A percentile compares a stretch with the other conserved stretches of the same genome.
These are phyloP conservation scores for Starmerella floricola DNA, from an alignment of 805 yeast species.

Conservation along the genomic window DNA sequence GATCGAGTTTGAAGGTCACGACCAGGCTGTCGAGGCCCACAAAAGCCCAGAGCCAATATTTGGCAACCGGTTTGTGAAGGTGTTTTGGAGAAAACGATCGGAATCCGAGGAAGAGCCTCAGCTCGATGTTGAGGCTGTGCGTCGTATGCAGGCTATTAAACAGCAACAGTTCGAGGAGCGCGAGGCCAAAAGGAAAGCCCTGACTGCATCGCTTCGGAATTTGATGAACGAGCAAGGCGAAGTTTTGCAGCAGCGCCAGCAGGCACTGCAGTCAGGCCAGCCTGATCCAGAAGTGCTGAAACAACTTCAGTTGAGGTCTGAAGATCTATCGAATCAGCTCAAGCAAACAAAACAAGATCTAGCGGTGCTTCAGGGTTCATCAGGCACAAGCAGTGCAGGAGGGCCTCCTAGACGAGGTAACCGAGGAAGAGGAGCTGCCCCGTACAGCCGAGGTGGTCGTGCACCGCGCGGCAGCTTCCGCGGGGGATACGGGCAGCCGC, in stretches of 20 bases:
- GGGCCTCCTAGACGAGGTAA: conserved; percentile 13
- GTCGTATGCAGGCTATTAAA: conserved; percentile 30
- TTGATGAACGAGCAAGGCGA: conserved; percentile 30
- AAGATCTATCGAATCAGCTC: conserved; percentile 26
- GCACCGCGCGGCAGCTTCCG: conserved; percentile 20
- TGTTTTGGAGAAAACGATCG: conserved; percentile 31
- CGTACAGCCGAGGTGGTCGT: conserved; percentile 11
- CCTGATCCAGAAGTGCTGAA: conserved; percentile 15
- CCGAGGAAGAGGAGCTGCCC: conserved; percentile 17
- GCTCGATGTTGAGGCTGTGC: conserved; percentile 33
- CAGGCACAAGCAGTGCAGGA: background rate
- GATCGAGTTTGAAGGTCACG: conserved; percentile 31
- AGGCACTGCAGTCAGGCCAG: conserved; percentile 28
- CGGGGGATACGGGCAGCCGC: conserved; percentile 24
- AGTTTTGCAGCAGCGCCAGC: conserved; percentile 30
- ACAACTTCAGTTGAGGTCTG: conserved; percentile 21
- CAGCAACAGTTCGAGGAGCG: conserved; percentile 35
- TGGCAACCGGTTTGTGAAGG: conserved; percentile 39
- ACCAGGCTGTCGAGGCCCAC: conserved; percentile 36
- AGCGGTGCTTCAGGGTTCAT: conserved; percentile 21
- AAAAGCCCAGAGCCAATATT: conserved; percentile 35
- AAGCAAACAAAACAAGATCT: conserved; percentile 29
- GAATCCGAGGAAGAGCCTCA: conserved; percentile 21
- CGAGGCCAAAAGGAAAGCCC: conserved; percentile 28
- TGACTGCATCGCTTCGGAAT: conserved; percentile 28